Base-by-base conservation (phyloP, 306 rosid genomes). In the Chamaecrista fasciculata region DNA sequence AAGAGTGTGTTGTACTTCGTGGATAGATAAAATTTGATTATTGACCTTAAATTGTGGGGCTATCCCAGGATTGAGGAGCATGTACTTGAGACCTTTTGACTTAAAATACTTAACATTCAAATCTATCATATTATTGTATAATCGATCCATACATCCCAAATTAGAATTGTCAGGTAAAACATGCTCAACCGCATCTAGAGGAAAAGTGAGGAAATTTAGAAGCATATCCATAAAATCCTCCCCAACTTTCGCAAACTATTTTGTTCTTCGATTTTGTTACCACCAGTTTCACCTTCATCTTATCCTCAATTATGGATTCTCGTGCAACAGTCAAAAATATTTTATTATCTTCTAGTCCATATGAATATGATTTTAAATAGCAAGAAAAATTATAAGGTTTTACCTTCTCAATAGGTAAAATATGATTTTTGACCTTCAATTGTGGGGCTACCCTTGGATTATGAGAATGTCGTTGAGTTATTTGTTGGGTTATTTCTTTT, bases 211-310 rank as follows among this genome's bases (percentile, higher is more conserved):
- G 11, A 72, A 36, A 37, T 53, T 62, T 3, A 72, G 14, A 24
- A 72, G 12, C 11, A 72, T 24, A 9, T 72, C 62, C 6, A 39
- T 63, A 37, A 72, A 72, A 72, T 72, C 70, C 6, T 50, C 25
- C 1, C 24, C 31, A 0, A 25, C 73, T 37, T 23, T 14, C 0
- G 61, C 61, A 75, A 24, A 60, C 49, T 8, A 75, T 12, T 19
- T 16, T 58, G 34, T 10, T 3, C 0, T 39, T 16, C 7, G 65
- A 68, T 42, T 76, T 76, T 50, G 63, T 51, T 7, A 60, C 9
- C 63, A 7, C 49, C 11, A 60, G 20, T 19, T 34, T n/a, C n/a
- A n/a, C n/a, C n/a, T n/a, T n/a, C n/a, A n/a, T n/a, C n/a, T n/a
- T n/a, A n/a, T n/a, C n/a, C n/a, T n/a, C n/a, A n/a, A n/a, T n/a